Evolutionary conservation across 495 filamentous ascomycete species (phyloP).

Genomic region (Xylaria telfairii): DNA sequence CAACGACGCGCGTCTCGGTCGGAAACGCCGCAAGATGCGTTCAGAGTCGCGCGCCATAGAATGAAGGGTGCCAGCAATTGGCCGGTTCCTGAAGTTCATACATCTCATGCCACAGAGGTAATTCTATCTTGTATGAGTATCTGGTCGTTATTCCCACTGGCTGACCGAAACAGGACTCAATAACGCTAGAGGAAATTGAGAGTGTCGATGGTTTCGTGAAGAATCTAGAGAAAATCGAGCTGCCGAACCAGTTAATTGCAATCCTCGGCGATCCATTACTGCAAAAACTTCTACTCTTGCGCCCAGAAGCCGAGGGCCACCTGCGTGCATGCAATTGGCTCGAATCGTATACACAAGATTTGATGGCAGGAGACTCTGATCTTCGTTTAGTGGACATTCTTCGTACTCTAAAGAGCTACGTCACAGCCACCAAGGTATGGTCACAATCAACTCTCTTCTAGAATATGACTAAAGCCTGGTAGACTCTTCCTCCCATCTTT

Average conservation of each 20-base stretch:
- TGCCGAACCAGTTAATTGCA: conserved; percentile 82
- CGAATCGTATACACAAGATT: conserved; percentile 62
- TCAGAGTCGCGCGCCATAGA: conserved; percentile 59
- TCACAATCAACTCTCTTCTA: background rate
- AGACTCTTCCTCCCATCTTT: conserved; percentile 68
- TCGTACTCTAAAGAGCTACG: conserved; percentile 64
- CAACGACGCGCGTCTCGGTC: conserved; percentile 48
- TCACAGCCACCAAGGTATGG: conserved; percentile 67
- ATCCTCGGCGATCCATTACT: conserved; percentile 76
- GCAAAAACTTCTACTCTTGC: conserved; percentile 74
- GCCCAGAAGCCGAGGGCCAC: conserved; percentile 61
- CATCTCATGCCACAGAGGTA: conserved; percentile 72
- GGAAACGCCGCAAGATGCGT: conserved; percentile 50
- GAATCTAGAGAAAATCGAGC: conserved; percentile 78
- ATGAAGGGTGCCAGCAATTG: conserved; percentile 46
- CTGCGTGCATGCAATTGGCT: conserved; percentile 72
- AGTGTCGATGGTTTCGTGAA: conserved; percentile 73
- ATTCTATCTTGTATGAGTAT: conserved; percentile 18
- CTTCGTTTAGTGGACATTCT: conserved; percentile 62
- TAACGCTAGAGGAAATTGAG: conserved; percentile 82
- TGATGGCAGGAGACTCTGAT: conserved; percentile 59
- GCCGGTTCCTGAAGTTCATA: conserved; percentile 73
- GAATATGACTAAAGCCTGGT: conserved; percentile 32
- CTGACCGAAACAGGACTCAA: conserved; percentile 54
- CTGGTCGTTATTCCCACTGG: background rate